phyloP scores from a whole-genome alignment of 1,284 basidiomycete species.

The Cryptococcus sp. region DNA sequence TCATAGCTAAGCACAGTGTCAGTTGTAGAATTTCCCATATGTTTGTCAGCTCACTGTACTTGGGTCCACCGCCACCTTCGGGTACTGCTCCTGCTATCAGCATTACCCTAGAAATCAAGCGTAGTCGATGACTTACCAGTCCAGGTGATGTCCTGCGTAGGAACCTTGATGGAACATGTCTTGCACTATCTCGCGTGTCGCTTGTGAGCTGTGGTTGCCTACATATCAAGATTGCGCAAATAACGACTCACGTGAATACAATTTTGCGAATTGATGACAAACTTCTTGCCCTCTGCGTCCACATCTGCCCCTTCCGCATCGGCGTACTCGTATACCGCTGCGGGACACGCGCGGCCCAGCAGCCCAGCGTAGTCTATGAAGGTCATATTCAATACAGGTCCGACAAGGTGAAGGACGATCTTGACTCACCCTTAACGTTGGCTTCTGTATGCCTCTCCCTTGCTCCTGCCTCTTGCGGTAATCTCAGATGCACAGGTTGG shows the following conservation, averaged over 20 bases:
- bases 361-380: slow-evolving; percentile 74
- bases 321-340: slow-evolving; percentile 96
- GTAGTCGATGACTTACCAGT: slow-evolving; percentile 53
- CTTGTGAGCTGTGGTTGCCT: neutral
- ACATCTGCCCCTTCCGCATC: slow-evolving; percentile 61
- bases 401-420: neutral
- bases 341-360: slow-evolving; percentile 87
- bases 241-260: slow-evolving; percentile 51
- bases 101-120: neutral
- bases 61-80: slow-evolving; percentile 89
- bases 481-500: slow-evolving; percentile 84
- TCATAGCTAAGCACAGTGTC: slow-evolving; percentile 11
- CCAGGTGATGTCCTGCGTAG: slow-evolving; percentile 92
- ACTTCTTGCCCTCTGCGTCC: slow-evolving; percentile 72
- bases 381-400: neutral
- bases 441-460: slow-evolving; percentile 68
- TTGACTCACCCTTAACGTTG: slow-evolving; percentile 62
- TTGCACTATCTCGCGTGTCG: slow-evolving; percentile 67
- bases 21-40: neutral
- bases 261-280: slow-evolving; percentile 92
- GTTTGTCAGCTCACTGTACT: slow-evolving; percentile 68
- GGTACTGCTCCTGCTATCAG: slow-evolving; percentile 61
- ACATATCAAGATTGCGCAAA: neutral
- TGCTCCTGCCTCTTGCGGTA: slow-evolving; percentile 59
- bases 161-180: slow-evolving; percentile 86